Evolutionary conservation across 139 green algal genomes (phyloP).

Genomic region (Asterochloris erici): DNA sequence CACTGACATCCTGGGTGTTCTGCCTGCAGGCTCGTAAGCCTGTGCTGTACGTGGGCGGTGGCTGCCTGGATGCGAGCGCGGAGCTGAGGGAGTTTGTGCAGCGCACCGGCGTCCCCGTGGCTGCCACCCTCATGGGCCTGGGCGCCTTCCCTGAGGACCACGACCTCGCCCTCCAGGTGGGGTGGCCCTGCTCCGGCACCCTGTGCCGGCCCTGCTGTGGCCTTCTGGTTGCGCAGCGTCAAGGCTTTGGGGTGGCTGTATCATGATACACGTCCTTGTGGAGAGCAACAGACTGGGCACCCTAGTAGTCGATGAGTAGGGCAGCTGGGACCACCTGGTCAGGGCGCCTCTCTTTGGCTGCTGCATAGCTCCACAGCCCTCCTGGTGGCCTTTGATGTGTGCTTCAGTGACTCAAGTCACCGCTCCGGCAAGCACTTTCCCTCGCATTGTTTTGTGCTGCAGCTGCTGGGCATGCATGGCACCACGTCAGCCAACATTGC

Average conservation of each 20-base stretch:
- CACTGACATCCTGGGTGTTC: background rate
- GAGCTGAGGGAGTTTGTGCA: constrained; percentile 85
- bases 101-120: constrained; percentile 81
- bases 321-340: too few species aligned
- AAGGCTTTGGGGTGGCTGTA: too few species aligned
- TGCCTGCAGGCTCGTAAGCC: constrained; percentile 47
- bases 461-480: constrained; percentile 99
- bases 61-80: constrained; percentile 70
- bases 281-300: too few species aligned
- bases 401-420: background rate
- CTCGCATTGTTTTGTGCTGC: constrained; percentile 22
- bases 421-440: background rate
- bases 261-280: too few species aligned
- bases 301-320: too few species aligned
- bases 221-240: too few species aligned
- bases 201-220: too few species aligned
- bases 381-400: background rate
- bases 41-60: constrained; percentile 87
- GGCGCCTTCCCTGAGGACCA: constrained; percentile 68
- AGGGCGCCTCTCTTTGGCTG: too few species aligned
- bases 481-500: constrained; percentile 96
- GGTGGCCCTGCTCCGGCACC: background rate
- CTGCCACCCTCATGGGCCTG: constrained; percentile 95
- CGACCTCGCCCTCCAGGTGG: constrained; percentile 72
- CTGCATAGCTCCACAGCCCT: too few species aligned